Percentiles rank a stretch among this genome's conserved stretches.
Conservation (phyloP, 192 early-diverging fungal species). For the Linnemannia exigua region DNA sequence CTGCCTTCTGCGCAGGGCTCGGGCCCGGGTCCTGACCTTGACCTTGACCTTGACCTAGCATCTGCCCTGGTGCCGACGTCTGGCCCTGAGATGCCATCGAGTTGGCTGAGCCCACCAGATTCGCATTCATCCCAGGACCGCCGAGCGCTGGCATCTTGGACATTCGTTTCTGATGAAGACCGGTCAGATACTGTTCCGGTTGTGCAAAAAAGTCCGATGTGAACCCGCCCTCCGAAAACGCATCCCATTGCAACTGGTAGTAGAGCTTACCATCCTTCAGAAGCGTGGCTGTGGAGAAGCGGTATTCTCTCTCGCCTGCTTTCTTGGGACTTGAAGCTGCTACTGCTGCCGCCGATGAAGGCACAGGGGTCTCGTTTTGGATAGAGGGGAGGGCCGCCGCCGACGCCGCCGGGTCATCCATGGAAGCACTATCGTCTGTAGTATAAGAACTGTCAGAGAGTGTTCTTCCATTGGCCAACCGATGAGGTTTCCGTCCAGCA, state of each 20-base stretch:
- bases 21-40: slow-evolving; percentile 35
- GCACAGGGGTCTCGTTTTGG: slow-evolving; percentile 1
- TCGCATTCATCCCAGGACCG: slow-evolving; percentile 31
- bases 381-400: slow-evolving; percentile 1
- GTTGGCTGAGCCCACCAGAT: not conserved
- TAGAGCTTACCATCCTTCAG: slow-evolving; percentile 61
- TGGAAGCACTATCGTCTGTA: slow-evolving; percentile 45
- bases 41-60: slow-evolving; percentile 27
- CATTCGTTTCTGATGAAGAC: slow-evolving; percentile 54
- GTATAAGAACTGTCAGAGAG: slow-evolving; percentile 54
- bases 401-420: not conserved
- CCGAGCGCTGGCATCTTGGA: slow-evolving; percentile 27
- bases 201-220: slow-evolving; percentile 45
- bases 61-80: slow-evolving; percentile 7
- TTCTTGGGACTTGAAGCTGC: slow-evolving; percentile 35
- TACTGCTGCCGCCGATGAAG: not conserved
- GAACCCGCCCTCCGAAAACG: slow-evolving; percentile 39
- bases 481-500: slow-evolving; percentile 23
- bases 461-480: slow-evolving; percentile 15
- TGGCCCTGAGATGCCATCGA: slow-evolving; percentile 32
- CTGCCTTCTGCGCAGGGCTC: slow-evolving; percentile 37
- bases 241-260: slow-evolving; percentile 58
- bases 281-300: slow-evolving; percentile 56
- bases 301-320: slow-evolving; percentile 48
- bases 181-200: slow-evolving; percentile 57